Base-by-base conservation (phyloP, 768 basidiomycete species). In the Hortiboletus flavorubellus region DNA sequence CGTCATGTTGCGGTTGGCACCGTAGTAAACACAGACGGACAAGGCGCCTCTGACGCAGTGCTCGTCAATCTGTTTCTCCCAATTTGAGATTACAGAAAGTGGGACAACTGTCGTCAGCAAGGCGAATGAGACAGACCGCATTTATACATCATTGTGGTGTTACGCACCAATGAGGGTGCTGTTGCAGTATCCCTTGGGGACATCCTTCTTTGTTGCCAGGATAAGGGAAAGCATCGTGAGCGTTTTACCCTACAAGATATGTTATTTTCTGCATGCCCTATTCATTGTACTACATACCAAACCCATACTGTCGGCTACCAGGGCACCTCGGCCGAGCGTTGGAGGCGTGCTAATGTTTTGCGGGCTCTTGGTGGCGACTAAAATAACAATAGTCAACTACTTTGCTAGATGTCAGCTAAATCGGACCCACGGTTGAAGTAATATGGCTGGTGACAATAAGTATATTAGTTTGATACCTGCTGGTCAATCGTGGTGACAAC, bases 251-350 rank as follows among this genome's bases (percentile, higher is more conserved):
- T 87, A 56, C 8, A 40, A 44, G 55, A n/a, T 1, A 55, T 29
- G 16, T 62, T 43, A 64, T 23, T 42, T 40, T 30, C 46, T 23
- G 37, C 37, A 21, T 44, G 51, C 30, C 15, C 7, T 34, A 15
- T 37, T 11, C 21, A 23, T 23, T 7, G 2, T 7, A 26, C 35
- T 14, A 52, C 60, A 48, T 63, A 83, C 82, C 53, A 82, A 62
- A 51, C 85, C 93, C 94, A 97, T 97, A 39, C 90, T 89, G 71
- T 96, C 94, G 1, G 88, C 93, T 53, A 89, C 84, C 47, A 96
- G 74, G 3, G 91, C 93, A n/a, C 94, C 94, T 63, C 86, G 76
- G 10, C 92, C 92, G 21, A 95, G 80, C 0, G 61, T 60, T 3
- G 93, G 93, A 21, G 71, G 70, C 2, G 59, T 54, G 2, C 76